These are phyloP conservation scores for Ogataea ramenticola DNA, from an alignment of 805 yeast genomes.

Conservation along the genomic window DNA sequence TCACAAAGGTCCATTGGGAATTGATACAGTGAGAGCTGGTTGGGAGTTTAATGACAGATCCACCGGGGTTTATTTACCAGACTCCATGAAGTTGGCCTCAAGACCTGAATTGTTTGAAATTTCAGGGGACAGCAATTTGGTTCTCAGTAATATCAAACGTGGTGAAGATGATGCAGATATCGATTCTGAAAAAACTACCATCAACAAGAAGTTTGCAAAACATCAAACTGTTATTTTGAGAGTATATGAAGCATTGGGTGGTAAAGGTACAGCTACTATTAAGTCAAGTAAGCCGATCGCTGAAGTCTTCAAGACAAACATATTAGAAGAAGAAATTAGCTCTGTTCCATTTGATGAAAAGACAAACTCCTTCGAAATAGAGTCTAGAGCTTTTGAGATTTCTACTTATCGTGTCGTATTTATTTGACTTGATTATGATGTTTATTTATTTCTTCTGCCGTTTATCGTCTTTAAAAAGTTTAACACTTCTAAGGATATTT, in stretches of 20 bases:
- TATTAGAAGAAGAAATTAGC: conserved; percentile 47
- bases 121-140: conserved; percentile 49
- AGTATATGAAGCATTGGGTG: conserved; percentile 86
- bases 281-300: conserved; percentile 37
- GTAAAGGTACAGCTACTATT: conserved; percentile 50
- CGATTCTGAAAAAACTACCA: conserved; percentile 31
- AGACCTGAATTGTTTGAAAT: conserved; percentile 17
- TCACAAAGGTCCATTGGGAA: conserved; percentile 60
- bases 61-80: conserved; percentile 6
- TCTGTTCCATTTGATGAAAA: conserved; percentile 27
- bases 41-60: conserved; percentile 66
- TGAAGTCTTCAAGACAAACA: conserved; percentile 47
- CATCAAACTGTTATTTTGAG: conserved; percentile 57
- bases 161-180: conserved; percentile 74
- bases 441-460: no score
- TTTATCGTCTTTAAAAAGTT: no score
- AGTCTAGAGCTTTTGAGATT: conserved; percentile 72
- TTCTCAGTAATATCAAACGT: conserved; percentile 75
- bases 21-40: conserved; percentile 65
- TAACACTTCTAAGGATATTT: no score
- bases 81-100: background rate
- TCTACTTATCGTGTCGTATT: conserved; percentile 51
- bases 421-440: background rate
- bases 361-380: conserved; percentile 28
- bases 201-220: conserved; percentile 37